Conservation (phyloP, 495 filamentous ascomycete species). For the Talaromyces liani region DNA sequence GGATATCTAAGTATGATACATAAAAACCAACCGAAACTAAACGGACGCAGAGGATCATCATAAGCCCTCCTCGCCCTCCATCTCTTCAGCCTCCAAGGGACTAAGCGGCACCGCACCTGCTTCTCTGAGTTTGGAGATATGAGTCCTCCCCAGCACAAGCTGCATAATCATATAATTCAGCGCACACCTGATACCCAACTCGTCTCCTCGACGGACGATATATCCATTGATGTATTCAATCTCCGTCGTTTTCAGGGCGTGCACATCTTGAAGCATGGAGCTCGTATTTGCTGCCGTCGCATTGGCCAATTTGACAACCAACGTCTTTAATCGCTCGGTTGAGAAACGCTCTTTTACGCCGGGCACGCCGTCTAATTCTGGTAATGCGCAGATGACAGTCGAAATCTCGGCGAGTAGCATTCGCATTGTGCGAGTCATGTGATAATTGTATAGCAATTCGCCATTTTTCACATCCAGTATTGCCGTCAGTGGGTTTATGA, state of each 20-base stretch:
- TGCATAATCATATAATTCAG: slow-evolving; percentile 64
- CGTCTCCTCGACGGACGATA: slow-evolving; percentile 60
- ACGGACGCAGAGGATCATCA: background rate
- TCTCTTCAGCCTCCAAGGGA: slow-evolving; percentile 8
- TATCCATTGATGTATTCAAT: slow-evolving; percentile 83
- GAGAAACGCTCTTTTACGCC: slow-evolving; percentile 50
- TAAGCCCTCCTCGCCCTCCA: background rate
- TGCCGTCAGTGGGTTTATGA: slow-evolving; percentile 77
- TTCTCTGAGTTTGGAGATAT: slow-evolving; percentile 16
- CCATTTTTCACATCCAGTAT: slow-evolving; percentile 69
- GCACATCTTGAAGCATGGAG: slow-evolving; percentile 76
- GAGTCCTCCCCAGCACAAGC: slow-evolving; percentile 37
- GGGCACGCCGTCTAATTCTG: slow-evolving; percentile 58
- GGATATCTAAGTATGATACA: background rate
- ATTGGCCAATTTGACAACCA: slow-evolving; percentile 49
- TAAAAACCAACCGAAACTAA: background rate
- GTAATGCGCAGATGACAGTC: slow-evolving; percentile 53
- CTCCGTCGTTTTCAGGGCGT: slow-evolving; percentile 56
- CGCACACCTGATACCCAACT: slow-evolving; percentile 55
- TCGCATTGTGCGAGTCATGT: slow-evolving; percentile 47
- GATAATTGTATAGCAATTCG: slow-evolving; percentile 53
- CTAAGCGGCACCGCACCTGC: slow-evolving; percentile 29
- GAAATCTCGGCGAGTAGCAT: slow-evolving; percentile 62
- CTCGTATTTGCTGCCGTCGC: slow-evolving; percentile 61
- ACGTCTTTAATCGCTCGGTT: slow-evolving; percentile 45